These are phyloP conservation scores for Pseudogymnoascus verrucosus DNA, from an alignment of 2,329 filamentous ascomycete genomes.

Conservation along the genomic window DNA sequence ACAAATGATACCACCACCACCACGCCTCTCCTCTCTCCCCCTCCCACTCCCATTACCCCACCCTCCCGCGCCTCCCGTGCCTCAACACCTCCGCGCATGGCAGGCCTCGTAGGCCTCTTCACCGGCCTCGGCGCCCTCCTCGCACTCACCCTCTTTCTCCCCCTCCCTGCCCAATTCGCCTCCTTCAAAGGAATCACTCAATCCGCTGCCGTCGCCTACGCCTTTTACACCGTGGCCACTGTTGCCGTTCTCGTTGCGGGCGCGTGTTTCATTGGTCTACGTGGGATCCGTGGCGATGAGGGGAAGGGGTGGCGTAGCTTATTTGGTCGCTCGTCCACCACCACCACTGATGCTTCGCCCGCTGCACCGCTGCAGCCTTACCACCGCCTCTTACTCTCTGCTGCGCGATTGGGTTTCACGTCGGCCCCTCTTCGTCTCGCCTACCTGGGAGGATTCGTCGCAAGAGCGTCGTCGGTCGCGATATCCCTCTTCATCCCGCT, in stretches of 20 bases:
- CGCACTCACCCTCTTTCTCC: conserved; percentile 73
- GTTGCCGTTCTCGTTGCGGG: conserved; percentile 66
- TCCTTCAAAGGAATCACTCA: conserved; percentile 64
- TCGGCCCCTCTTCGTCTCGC: conserved; percentile 76
- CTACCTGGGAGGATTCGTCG: conserved; percentile 91
- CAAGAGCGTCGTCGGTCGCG: conserved; percentile 85
- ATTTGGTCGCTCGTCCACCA: conserved; percentile 31
- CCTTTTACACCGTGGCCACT: conserved; percentile 77
- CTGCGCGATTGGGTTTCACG: conserved; percentile 62
- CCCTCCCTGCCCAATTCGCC: conserved; percentile 72
- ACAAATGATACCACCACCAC: background rate
- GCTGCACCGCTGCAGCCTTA: conserved; percentile 41
- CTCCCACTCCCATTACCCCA: conserved; percentile 12
- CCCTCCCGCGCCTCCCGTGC: conserved; percentile 14
- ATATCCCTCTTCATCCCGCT: conserved; percentile 93
- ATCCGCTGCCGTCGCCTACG: conserved; percentile 66
- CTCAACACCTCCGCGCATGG: conserved; percentile 54
- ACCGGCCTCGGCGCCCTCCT: conserved; percentile 88
- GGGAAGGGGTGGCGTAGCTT: conserved; percentile 62
- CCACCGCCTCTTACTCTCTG: conserved; percentile 50
- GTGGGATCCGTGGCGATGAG: conserved; percentile 61
- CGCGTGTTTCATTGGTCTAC: conserved; percentile 72
- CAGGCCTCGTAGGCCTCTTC: conserved; percentile 84
- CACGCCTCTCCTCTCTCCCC: background rate
- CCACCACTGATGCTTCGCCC: conserved; percentile 3